A percentile compares a stretch with the other conserved stretches of the same genome.
These are phyloP conservation scores for Guadua angustifolia DNA, from an alignment of 176 grass and related monocot species.

Conservation along the genomic window DNA sequence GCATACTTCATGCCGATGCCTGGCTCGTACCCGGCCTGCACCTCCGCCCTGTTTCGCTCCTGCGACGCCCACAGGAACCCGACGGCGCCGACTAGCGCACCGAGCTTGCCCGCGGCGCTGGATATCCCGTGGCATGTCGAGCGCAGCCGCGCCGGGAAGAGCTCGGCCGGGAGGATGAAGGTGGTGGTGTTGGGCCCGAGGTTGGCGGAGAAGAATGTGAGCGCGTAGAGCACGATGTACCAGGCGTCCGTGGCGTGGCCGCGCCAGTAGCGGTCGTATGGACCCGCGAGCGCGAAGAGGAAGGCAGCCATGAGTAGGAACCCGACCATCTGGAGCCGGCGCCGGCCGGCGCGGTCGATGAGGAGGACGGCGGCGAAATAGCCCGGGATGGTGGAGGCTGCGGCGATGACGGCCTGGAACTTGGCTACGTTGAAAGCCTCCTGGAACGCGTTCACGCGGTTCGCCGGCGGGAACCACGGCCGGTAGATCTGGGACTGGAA, in stretches of 20 bases:
- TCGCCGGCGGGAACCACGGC: slow-evolving; percentile 30
- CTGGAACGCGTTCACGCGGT: slow-evolving; percentile 50
- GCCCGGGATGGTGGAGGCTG: slow-evolving; percentile 57
- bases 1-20: slow-evolving; percentile 64
- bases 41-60: background rate
- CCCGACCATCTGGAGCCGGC: slow-evolving; percentile 53
- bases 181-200: slow-evolving; percentile 75
- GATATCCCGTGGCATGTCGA: slow-evolving; percentile 71
- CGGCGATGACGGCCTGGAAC: slow-evolving; percentile 62
- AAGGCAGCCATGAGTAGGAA: slow-evolving; percentile 71
- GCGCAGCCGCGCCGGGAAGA: slow-evolving; percentile 57
- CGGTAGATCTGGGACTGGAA: slow-evolving; percentile 57
- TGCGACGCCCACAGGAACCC: slow-evolving; percentile 63
- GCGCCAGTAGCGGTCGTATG: slow-evolving; percentile 63
- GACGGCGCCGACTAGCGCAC: slow-evolving; percentile 48
- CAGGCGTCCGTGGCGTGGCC: slow-evolving; percentile 28
- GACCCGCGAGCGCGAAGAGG: slow-evolving; percentile 60
- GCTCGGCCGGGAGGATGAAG: slow-evolving; percentile 72
- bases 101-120: slow-evolving; percentile 53
- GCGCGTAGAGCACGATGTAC: slow-evolving; percentile 64
- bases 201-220: slow-evolving; percentile 79
- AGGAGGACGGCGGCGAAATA: slow-evolving; percentile 57
- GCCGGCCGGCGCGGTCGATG: slow-evolving; percentile 56
- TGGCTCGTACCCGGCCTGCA: slow-evolving; percentile 21
- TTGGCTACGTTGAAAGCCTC: slow-evolving; percentile 58